Percentiles rank a stretch among this genome's conserved stretches.
These are phyloP conservation scores for Quercus alba DNA, from an alignment of 306 rosid genomes.

Conservation along the genomic window DNA sequence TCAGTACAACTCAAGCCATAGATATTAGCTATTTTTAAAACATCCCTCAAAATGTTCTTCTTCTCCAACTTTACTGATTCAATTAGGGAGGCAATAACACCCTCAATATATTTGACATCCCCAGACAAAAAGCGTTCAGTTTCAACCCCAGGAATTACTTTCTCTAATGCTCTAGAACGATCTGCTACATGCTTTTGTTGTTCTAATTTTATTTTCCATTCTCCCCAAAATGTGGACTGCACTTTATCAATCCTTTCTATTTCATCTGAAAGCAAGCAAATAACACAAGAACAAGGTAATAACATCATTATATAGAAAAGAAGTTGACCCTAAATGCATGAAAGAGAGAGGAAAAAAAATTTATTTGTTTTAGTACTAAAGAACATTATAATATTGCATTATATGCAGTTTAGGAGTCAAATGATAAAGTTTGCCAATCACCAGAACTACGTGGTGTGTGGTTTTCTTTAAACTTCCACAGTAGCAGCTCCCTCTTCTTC, in stretches of 20 bases:
- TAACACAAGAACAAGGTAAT: neutral
- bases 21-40: constrained; percentile 66
- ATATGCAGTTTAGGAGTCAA: constrained; percentile 5
- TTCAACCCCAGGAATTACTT: constrained; percentile 88
- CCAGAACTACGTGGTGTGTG: constrained; percentile 62
- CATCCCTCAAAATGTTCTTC: constrained; percentile 73
- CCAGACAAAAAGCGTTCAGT: constrained; percentile 79
- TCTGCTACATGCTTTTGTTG: constrained; percentile 83
- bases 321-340: constrained; percentile 6
- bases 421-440: constrained; percentile 21
- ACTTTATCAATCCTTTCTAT: constrained; percentile 64
- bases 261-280: constrained; percentile 52
- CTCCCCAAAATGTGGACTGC: constrained; percentile 95
- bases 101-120: constrained; percentile 67
- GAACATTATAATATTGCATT: constrained; percentile 3
- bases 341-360: neutral
- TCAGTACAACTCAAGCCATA: constrained; percentile 66
- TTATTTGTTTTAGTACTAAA: constrained; percentile 17
- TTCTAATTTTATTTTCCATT: constrained; percentile 90
- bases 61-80: constrained; percentile 76
- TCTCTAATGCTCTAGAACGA: constrained; percentile 72
- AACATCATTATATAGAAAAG: neutral
- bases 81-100: constrained; percentile 65
- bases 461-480: constrained; percentile 75
- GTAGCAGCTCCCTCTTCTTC: constrained; percentile 70